Evolutionary conservation across 2,329 filamentous ascomycete genomes (phyloP).

Genomic region (Escovopsis sp.): DNA sequence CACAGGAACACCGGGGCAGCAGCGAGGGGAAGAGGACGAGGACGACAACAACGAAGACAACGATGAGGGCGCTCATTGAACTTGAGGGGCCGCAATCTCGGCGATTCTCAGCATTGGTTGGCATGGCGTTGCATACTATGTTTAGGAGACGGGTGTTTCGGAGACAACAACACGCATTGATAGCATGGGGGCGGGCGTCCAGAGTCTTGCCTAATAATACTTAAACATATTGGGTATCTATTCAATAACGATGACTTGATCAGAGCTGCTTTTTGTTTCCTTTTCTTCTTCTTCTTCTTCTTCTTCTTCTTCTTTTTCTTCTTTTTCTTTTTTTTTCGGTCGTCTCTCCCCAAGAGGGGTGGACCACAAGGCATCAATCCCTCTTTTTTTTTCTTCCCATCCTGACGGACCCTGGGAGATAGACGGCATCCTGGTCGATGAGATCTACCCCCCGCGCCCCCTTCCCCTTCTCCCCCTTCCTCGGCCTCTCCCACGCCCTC

Average conservation of each 20-base stretch:
- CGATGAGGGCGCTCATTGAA: neutral
- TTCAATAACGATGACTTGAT: no score
- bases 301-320: no score
- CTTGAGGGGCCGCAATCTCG: no score
- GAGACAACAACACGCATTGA: no score
- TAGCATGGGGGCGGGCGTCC: no score
- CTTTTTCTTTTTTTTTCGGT: no score
- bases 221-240: no score
- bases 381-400: neutral
- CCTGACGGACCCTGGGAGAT: neutral
- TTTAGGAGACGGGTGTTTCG: neutral
- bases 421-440: no score
- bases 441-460: constrained; percentile 11
- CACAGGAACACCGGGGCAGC: neutral
- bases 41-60: neutral
- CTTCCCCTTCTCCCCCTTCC: constrained; percentile 20
- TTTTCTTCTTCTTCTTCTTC: no score
- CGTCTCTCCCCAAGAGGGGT: no score
- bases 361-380: neutral
- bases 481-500: constrained; percentile 18
- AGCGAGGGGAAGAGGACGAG: neutral
- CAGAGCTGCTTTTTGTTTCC: no score
- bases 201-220: no score
- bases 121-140: neutral
- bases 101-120: neutral